Base-by-base conservation (phyloP, 306 rosid species). In the Ammopiptanthus mongolicus region DNA sequence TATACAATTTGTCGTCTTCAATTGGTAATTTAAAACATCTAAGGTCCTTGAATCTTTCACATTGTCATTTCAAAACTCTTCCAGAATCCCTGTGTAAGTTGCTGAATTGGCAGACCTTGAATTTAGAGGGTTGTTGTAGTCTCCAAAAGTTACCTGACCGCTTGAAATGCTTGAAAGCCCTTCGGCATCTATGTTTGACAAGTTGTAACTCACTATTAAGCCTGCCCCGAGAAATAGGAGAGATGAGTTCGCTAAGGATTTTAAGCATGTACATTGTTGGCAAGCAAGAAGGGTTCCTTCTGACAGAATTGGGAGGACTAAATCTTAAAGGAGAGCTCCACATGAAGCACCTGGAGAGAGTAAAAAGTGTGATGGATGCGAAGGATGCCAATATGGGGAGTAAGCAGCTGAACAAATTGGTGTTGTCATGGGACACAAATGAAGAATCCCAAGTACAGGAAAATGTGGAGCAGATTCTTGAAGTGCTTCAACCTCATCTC, bases 401-500 rank as follows among this genome's bases (percentile, higher is more conserved):
- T 4, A 82, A 82, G 75, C 41, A 21, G 8, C 13, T 77, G 0
- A 77, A 2, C 0, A 0, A 14, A 0, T 77, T 82, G 47, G 0
- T 0, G 5, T 50, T 82, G 66, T 65, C 67, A 17, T 77, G 82
- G 82, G 46, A 2, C 2, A 34, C 1, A 25, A 10, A 17, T 11
- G 65, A 71, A 23, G 79, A 64, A 10, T 42, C 42, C 0, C 9
- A 31, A 5, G 7, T 0, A 36, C 25, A 37, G 17, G 70, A 71
- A 65, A 46, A 56, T 46, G 78, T 0, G 5, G 82, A 70, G 59
- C 9, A 64, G 1, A 36, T 81, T 66, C 57, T 81, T 15, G 59
- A 81, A 55, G 50, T 4, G 13, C 85, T 81, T 47, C 55, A 61
- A 46, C 85, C 82, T 7, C 1, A 63, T 51, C 5, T 7, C 29